Evolutionary conservation across 2,329 filamentous ascomycete genomes (phyloP).

Genomic region (Aspergillus sp.): DNA sequence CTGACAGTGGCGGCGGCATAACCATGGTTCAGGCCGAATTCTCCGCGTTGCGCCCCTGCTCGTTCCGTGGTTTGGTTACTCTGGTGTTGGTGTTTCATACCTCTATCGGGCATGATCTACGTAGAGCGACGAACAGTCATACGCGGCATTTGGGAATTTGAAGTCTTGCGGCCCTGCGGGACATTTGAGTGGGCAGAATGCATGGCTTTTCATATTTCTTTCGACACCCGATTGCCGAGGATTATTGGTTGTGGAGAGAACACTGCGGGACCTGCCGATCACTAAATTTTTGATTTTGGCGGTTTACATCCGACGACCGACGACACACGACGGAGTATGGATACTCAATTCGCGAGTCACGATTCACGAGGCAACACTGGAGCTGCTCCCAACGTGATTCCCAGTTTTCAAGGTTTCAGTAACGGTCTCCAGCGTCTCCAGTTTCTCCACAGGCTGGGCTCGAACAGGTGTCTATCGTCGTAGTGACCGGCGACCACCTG

Average conservation of each 20-base stretch:
- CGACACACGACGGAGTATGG: too few species aligned
- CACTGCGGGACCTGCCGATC: conserved; percentile 4
- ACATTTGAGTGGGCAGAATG: not conserved
- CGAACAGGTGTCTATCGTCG: too few species aligned
- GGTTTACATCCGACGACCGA: not conserved
- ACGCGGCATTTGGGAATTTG: not conserved
- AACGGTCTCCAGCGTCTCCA: not conserved
- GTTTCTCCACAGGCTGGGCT: not conserved
- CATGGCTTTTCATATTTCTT: not conserved
- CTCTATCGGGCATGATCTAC: not conserved
- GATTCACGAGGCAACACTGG: not conserved
- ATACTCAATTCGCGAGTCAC: not conserved
- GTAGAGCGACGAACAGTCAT: not conserved
- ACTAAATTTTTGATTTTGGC: not conserved
- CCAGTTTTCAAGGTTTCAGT: not conserved
- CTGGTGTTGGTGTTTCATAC: not conserved
- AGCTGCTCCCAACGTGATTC: too few species aligned
- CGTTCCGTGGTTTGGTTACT: not conserved
- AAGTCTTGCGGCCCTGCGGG: too few species aligned
- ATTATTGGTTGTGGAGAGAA: not conserved
- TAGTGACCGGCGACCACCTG: too few species aligned
- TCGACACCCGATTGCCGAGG: not conserved
- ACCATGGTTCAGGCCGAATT: not conserved
- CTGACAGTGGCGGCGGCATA: not conserved
- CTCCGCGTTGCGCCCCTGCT: not conserved